Base-by-base conservation (phyloP, 2,329 filamentous ascomycete species). In the Apiospora pterosperma region DNA sequence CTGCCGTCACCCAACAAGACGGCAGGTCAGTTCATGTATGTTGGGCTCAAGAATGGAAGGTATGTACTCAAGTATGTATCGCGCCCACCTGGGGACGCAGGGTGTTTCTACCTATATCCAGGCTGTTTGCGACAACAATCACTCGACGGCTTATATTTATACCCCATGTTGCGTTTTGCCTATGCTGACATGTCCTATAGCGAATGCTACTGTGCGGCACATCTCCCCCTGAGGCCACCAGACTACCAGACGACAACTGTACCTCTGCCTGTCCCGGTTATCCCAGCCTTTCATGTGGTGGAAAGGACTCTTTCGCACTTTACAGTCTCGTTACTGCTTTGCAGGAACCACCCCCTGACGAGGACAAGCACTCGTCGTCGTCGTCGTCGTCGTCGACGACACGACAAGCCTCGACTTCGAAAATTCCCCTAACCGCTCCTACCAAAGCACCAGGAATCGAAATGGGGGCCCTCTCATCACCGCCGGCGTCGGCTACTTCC, bases 41-140 rank as follows among this genome's bases (percentile, higher is more conserved):
- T 63, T 38, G 72, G 69, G 12, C 10, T 74, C 23, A 69, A 65
- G 62, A 71, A 72, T 60, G 71, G 71, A 64, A 72, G 65, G 72
- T 75, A 66, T 41, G 63, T 31, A 44, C 23, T n/a, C 2, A 12
- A 16, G 41, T 10, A 34, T n/a, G 7, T 59, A 14, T 36, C 5
- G 36, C 28, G 12, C 16, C 36, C 4, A 2, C 3, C n/a, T 38
- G n/a, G 59, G 28, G 21, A 31, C 12, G 7, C 4, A 10, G 34
- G 36, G 23, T 8, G 19, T 7, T 31, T n/a, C 11, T 28, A 7
- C 36, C 8, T n/a, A 19, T 44, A 4, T 55, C 31, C 36, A n/a
- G 12, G 28, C n/a, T n/a, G n/a, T n/a, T n/a, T n/a, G n/a, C n/a
- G n/a, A n/a, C n/a, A n/a, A n/a, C n/a, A n/a, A n/a, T n/a, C n/a